Conservation (phyloP, 2,329 filamentous ascomycete genomes). For the Monascus ruber region DNA sequence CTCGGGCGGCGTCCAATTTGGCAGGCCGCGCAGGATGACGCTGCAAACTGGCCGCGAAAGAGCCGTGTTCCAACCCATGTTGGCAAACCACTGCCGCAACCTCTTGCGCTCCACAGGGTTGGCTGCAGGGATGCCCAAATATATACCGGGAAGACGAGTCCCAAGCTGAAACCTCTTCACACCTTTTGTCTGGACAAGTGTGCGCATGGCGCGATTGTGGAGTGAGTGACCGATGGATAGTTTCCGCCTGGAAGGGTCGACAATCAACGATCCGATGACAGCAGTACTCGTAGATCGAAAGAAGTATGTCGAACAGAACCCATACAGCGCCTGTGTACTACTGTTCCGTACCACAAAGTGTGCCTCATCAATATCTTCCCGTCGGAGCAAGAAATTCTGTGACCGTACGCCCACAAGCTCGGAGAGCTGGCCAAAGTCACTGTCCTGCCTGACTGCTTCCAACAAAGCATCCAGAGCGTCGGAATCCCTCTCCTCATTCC, state of each 20-base stretch:
- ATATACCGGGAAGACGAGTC: slow-evolving; percentile 70
- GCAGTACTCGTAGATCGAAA: slow-evolving; percentile 58
- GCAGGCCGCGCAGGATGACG: slow-evolving; percentile 62
- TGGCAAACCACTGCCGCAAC: slow-evolving; percentile 72
- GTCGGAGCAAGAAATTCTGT: slow-evolving; percentile 63
- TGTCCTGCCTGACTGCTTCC: slow-evolving; percentile 52
- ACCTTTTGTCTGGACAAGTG: slow-evolving; percentile 57
- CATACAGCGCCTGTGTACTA: slow-evolving; percentile 80
- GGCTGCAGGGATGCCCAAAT: slow-evolving; percentile 67
- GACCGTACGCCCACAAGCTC: slow-evolving; percentile 59
- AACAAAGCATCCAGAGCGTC: slow-evolving; percentile 65
- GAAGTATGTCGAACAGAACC: slow-evolving; percentile 83
- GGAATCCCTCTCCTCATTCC: slow-evolving; percentile 66
- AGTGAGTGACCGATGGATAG: slow-evolving; percentile 84
- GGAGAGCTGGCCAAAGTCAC: slow-evolving; percentile 51
- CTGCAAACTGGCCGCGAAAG: slow-evolving; percentile 55
- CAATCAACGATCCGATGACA: slow-evolving; percentile 75
- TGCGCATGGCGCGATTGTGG: slow-evolving; percentile 72
- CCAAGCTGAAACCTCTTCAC: slow-evolving; percentile 75
- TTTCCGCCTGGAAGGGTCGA: slow-evolving; percentile 75
- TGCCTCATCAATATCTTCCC: slow-evolving; percentile 60
- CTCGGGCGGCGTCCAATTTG: slow-evolving; percentile 62
- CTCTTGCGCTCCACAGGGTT: slow-evolving; percentile 50
- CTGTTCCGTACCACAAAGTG: slow-evolving; percentile 93
- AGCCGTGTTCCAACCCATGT: slow-evolving; percentile 72